Evolutionary conservation across 176 grass and related monocot species (phyloP), one percentile per base, ranked within the genome.

Genomic region (Oryza nivara): DNA sequence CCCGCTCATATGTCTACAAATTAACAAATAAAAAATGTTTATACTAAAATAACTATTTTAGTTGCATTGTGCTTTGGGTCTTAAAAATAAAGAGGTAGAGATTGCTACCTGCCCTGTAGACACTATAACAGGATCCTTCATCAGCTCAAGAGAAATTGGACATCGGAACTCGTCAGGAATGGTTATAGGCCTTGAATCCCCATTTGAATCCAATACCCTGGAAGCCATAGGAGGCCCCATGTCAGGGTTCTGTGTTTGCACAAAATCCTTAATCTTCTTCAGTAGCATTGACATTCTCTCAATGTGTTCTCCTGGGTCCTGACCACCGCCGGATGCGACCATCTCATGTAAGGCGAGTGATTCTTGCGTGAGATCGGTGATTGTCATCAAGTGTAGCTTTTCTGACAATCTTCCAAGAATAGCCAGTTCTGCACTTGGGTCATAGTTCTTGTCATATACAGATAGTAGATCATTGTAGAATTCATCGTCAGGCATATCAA

Each of bases 221-320:
- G 48, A 74, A 86, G 66, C 80, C 79, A 82, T 56, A 11, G 71
- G 65, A 54, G 91, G 72, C 32, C 93, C 93, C 86, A 99, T 96
- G 82, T 92, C 86, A 78, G 91, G 97, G 84, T 94, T 96, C 81
- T 81, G 90, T 54, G 97, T 96, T 83, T 94, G 97, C 25, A 96
- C 88, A 20, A 94, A 96, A 79, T 99, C 93, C 72, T 99, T 99
- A 13, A 99, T 99, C 80, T 94, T 96, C 87, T 99, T 99, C 61
- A 99, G 80, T 51, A 96, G 86, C 89, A 96, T 96, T 16, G 89
- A 99, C 90, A 99, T 92, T 78, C 94, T 96, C 82, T 99, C 97
- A 25, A 99, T 89, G 67, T 85, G 87, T 65, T 92, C 88, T 51
- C 88, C 97, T 26, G 97, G 97, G 68, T 99, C 97, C n/a, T 84